Conservation (phyloP, 768 basidiomycete genomes). For the Neoboletus subvelutipes region DNA sequence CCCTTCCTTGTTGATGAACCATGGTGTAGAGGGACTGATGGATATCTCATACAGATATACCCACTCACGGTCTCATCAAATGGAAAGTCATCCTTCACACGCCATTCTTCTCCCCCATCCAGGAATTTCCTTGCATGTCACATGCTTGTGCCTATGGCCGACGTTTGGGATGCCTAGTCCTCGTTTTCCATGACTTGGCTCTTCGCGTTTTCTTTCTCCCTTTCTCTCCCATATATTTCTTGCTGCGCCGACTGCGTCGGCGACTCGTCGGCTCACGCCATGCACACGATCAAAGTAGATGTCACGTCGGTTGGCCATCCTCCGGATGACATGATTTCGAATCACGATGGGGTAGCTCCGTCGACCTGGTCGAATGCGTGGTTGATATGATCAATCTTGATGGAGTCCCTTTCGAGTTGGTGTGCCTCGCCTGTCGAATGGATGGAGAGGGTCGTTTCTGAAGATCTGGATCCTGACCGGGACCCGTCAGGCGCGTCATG, state of each 20-base stretch:
- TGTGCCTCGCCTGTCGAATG: neutral
- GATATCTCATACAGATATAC: neutral
- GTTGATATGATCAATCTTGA: neutral
- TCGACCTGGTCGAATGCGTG: neutral
- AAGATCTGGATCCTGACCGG: neutral
- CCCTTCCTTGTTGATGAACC: neutral
- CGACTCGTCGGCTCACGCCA: neutral
- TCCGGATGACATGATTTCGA: neutral
- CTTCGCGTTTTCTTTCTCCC: too few species aligned
- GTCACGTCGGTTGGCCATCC: neutral
- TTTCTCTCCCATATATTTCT: neutral
- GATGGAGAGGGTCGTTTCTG: neutral
- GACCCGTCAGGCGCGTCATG: neutral
- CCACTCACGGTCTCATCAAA: neutral
- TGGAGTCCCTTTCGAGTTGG: neutral
- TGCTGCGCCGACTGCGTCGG: neutral
- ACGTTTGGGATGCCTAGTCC: neutral
- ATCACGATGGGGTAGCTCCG: neutral
- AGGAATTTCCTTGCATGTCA: neutral
- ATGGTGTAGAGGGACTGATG: neutral
- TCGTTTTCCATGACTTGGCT: too few species aligned
- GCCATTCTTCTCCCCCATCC: neutral
- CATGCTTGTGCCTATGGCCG: neutral
- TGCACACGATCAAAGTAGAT: neutral
- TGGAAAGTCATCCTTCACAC: neutral